Conservation (phyloP, 2,329 filamentous ascomycete species). For the Coniella lustricola region DNA sequence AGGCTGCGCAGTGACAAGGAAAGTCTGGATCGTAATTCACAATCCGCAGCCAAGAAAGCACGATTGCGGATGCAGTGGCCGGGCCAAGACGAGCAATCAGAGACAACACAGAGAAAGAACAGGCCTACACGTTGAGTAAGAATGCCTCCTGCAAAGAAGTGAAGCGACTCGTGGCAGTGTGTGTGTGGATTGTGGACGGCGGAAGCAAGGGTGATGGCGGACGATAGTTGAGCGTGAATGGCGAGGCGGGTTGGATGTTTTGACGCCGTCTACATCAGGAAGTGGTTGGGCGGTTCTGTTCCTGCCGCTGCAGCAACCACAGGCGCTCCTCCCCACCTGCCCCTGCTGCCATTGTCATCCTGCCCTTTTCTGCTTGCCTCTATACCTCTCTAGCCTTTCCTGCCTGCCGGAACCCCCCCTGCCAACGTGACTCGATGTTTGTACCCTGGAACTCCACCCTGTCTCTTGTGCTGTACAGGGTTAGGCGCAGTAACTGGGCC, state of each 20-base stretch:
- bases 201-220: neutral
- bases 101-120: no score
- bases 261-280: conserved; percentile 3
- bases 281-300: conserved; percentile 6
- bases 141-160: no score
- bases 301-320: conserved; percentile 11
- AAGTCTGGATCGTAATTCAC: no score
- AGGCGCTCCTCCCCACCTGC: neutral
- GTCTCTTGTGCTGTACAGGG: no score
- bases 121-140: no score
- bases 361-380: no score
- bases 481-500: no score
- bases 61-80: neutral
- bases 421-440: no score
- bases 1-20: no score
- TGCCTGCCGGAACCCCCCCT: no score
- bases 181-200: neutral
- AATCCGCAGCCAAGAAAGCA: neutral
- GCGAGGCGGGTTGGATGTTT: conserved; percentile 1
- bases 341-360: neutral
- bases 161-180: neutral
- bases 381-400: no score
- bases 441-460: no score
- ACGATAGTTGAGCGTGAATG: neutral
- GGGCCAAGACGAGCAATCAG: neutral